A percentile compares a stretch with the other conserved stretches of the same genome.
These are phyloP conservation scores for Sideroxylon spinosum DNA, from an alignment of 179 eudicot genomes.

Conservation along the genomic window DNA sequence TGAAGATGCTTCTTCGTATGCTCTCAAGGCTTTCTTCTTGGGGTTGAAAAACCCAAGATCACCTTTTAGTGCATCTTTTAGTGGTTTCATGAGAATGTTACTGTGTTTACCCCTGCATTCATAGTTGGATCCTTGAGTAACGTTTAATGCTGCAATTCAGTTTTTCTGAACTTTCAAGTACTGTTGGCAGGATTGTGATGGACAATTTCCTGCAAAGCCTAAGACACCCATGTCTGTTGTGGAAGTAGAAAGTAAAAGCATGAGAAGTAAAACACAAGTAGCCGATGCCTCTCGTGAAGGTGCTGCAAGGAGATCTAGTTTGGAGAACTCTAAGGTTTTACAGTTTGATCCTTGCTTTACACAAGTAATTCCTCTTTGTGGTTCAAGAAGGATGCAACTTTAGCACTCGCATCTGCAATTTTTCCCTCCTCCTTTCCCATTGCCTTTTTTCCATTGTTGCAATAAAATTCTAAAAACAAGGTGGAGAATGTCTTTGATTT, in stretches of 20 bases:
- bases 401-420: neutral
- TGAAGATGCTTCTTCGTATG: neutral
- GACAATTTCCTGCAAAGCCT: slow-evolving; percentile 28
- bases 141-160: neutral
- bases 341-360: slow-evolving; percentile 7
- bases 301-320: slow-evolving; percentile 22
- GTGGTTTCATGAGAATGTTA: neutral
- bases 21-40: neutral
- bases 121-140: neutral
- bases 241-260: slow-evolving; percentile 25
- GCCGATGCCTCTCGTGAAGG: slow-evolving; percentile 26
- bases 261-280: slow-evolving; percentile 20
- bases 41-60: neutral
- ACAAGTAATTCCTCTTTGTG: neutral
- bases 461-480: neutral
- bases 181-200: slow-evolving; percentile 30
- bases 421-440: neutral
- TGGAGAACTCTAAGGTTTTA: slow-evolving; percentile 32
- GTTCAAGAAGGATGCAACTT: slow-evolving; percentile 4
- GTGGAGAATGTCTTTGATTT: too few species aligned
- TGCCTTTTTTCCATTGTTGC: neutral
- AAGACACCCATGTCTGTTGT: slow-evolving; percentile 13
- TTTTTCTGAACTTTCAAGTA: slow-evolving; percentile 11
- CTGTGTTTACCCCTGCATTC: neutral
- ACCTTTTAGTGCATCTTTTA: slow-evolving; percentile 5